These are phyloP conservation scores for Vinca major DNA, from an alignment of 305 asterid genomes.

Conservation along the genomic window DNA sequence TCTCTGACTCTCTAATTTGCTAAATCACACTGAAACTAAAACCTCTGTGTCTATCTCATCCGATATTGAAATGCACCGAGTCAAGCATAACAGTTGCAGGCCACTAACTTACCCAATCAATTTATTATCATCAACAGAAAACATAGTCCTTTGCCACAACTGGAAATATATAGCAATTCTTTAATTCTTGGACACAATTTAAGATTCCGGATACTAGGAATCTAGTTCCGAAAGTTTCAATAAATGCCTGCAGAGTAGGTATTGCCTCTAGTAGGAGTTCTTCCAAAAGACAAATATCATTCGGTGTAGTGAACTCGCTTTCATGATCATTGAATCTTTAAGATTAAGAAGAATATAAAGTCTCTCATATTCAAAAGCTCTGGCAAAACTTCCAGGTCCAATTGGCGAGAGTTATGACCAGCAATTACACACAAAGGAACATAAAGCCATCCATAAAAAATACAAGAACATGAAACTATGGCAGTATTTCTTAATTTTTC, in stretches of 20 bases:
- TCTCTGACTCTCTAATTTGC: background rate
- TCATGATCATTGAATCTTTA: background rate
- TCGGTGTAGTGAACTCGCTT: background rate
- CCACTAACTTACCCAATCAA: background rate
- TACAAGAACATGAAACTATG: background rate
- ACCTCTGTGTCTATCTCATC: background rate
- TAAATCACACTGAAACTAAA: background rate
- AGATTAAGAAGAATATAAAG: background rate
- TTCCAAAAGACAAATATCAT: conserved; percentile 1
- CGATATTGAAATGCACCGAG: background rate
- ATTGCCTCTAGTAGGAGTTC: background rate
- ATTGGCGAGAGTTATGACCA: background rate
- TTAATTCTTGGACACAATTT: background rate
- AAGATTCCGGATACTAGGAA: background rate
- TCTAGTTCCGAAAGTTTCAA: background rate
- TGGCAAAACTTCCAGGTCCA: background rate
- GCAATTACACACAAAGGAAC: background rate
- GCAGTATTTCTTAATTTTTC: background rate
- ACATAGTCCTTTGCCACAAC: background rate
- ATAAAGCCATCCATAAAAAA: background rate
- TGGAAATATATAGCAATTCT: background rate
- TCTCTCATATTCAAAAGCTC: background rate
- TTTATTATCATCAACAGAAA: background rate
- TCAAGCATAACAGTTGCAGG: background rate
- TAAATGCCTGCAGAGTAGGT: background rate